Evolutionary conservation across 345 rosid genomes (phyloP), one percentile per base, ranked within the genome.

Genomic region (Barbarea vulgaris): DNA sequence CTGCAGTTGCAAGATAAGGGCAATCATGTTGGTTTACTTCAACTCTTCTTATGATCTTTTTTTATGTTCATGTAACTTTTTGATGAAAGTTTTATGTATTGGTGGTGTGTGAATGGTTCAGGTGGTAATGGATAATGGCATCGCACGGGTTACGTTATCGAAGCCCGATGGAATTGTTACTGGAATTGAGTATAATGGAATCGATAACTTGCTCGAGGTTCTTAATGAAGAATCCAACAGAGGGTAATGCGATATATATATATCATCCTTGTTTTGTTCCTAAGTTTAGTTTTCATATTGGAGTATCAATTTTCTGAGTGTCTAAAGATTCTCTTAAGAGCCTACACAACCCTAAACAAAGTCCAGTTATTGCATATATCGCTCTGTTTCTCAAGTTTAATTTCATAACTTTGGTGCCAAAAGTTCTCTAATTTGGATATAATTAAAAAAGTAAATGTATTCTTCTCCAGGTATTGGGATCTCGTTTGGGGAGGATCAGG

Each of bases 151-250:
- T 31, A 88, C 91, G 2, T 76, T 91, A 28, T 91, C 96, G 0
- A 89, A 87, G 48, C 98, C 98, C 2, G 92, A 68, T 3, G 97
- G 97, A 64, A 87, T 89, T 9, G 91, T 93, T 44, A 87, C 93
- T 0, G 88, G 96, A 28, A 85, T 93, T 15, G 85, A 66, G 39
- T 93, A 82, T 25, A 81, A 81, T 71, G 89, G 82, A 80, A 83
- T 93, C 2, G 96, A 89, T 80, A 93, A 93, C 80, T 77, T 93
- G 81, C 97, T 93, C 14, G 98, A 93, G 85, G 87, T 88, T 81
- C 84, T 77, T 15, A 93, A 91, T 56, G 91, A 84, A 10, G 98
- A 91, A 82, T 55, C 82, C 24, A 85, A 89, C 64, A 86, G 98
- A 83, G 98, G 98, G 98, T 93, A 88, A 27, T 56, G 36, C 13